Evolutionary conservation across 2,329 filamentous ascomycete species (phyloP), one percentile per base, ranked within the genome.

Genomic region (Aspergillus proliferans): DNA sequence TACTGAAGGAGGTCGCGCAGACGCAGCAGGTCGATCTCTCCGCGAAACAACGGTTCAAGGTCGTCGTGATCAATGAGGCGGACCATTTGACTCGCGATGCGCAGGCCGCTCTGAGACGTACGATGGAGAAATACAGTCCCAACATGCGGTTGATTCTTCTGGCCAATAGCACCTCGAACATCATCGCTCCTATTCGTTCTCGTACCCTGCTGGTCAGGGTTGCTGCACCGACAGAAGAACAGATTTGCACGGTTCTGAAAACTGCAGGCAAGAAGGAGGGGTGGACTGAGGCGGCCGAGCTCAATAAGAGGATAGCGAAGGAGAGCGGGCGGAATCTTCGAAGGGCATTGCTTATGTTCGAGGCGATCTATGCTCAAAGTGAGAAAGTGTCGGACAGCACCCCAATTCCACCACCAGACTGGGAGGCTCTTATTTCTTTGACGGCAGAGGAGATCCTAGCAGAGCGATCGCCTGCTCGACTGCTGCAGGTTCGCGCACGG

Each of bases 121-220:
- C 93, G 0, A 98, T 98, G 93, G 93, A 98, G 74, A 98, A 98
- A 71, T 98, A 98, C 77, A 94, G 88, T 62, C 91, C 92, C 12
- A 98, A 98, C 68, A 64, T 98, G 64, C 81, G 93, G 19, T 72
- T 98, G 59, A 97, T 98, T 44, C 75, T 98, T 52, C 75, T 98
- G 52, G 93, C 93, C 44, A 97, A 97, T 68, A 95, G 88, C 58
- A 98, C 93, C 19, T 91, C 91, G 55, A 97, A 97, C 65, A 98
- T 98, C 61, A 98, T 98, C 69, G 92, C 93, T n/a, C 93, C 93
- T 0, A 98, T 98, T 66, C 82, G 92, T 56, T 94, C 88, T 61
- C 80, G 93, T 70, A 96, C 91, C 47, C 76, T 98, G 67, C 79
- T 98, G 45, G 89, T 98, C 47, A 81, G 93, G 57, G 93, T 98